Conservation (phyloP, 306 rosid species). For the Fragaria iinumae region DNA sequence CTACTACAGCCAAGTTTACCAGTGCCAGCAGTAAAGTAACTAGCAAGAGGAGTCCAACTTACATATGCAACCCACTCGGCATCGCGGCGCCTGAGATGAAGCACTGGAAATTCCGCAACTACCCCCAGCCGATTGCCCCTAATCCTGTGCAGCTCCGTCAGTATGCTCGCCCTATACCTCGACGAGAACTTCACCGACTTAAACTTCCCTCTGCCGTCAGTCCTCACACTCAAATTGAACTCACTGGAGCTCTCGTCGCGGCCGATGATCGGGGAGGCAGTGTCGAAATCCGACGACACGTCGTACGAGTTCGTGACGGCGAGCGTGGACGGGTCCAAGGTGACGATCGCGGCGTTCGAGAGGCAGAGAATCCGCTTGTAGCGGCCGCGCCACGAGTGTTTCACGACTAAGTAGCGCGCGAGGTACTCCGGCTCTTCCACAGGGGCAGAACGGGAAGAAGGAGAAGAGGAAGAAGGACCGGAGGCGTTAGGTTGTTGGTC, state of each 20-base stretch:
- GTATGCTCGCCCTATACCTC: slow-evolving; percentile 73
- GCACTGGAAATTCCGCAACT: slow-evolving; percentile 83
- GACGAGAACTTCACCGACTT: slow-evolving; percentile 82
- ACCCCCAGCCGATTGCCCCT: slow-evolving; percentile 70
- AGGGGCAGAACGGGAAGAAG: slow-evolving; percentile 24
- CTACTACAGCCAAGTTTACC: neutral
- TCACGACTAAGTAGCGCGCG: slow-evolving; percentile 76
- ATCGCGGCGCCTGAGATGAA: slow-evolving; percentile 80
- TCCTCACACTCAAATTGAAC: slow-evolving; percentile 74
- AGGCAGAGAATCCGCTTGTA: slow-evolving; percentile 90
- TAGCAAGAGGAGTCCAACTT: slow-evolving; percentile 37
- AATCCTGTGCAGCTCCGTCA: slow-evolving; percentile 85
- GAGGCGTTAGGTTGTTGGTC: slow-evolving; percentile 19
- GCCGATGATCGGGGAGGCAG: slow-evolving; percentile 62
- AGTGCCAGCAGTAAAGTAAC: neutral
- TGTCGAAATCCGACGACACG: slow-evolving; percentile 65
- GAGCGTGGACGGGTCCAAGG: slow-evolving; percentile 88
- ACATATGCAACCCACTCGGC: slow-evolving; percentile 85
- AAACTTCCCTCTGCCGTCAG: slow-evolving; percentile 94
- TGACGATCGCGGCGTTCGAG: slow-evolving; percentile 53
- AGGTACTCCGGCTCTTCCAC: slow-evolving; percentile 87
- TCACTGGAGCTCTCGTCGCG: slow-evolving; percentile 84
- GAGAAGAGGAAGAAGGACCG: slow-evolving; percentile 12
- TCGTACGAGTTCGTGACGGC: slow-evolving; percentile 79
- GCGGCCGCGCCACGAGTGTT: slow-evolving; percentile 99